These are phyloP conservation scores for Hypericum androsaemum DNA, from an alignment of 345 rosid species.

Conservation along the genomic window DNA sequence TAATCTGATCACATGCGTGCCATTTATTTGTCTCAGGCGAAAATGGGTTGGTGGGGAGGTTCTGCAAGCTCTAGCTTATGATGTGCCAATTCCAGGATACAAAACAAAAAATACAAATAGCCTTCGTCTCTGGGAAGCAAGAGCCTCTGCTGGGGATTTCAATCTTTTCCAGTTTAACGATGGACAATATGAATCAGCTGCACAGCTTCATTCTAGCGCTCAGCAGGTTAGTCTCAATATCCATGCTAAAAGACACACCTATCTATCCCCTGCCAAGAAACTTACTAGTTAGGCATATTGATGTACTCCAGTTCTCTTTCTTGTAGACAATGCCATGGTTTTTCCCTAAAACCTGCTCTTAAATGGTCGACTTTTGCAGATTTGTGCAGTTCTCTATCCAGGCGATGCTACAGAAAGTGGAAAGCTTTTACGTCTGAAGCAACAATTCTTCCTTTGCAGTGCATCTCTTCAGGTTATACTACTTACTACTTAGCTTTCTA, in stretches of 20 bases:
- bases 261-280: too few species aligned
- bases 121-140: slow-evolving; percentile 99
- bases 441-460: slow-evolving; percentile 91
- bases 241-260: too few species aligned
- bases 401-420: slow-evolving; percentile 98
- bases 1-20: slow-evolving; percentile 2
- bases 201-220: slow-evolving; percentile 74
- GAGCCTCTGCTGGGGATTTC: slow-evolving; percentile 63
- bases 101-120: slow-evolving; percentile 89
- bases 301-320: background rate
- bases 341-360: slow-evolving; percentile 2
- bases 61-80: slow-evolving; percentile 86
- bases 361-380: slow-evolving; percentile 32
- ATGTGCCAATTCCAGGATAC: slow-evolving; percentile 91
- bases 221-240: slow-evolving; percentile 40
- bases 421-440: slow-evolving; percentile 89
- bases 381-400: slow-evolving; percentile 92
- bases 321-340: background rate
- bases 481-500: background rate
- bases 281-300: background rate
- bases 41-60: slow-evolving; percentile 86
- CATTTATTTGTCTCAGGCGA: slow-evolving; percentile 39
- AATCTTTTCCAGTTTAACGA: slow-evolving; percentile 83
- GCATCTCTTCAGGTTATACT: slow-evolving; percentile 91
- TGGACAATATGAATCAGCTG: slow-evolving; percentile 91